Evolutionary conservation across 2,329 filamentous ascomycete species (phyloP), one percentile per base, ranked within the genome.

Genomic region (Fonsecaea nubica): DNA sequence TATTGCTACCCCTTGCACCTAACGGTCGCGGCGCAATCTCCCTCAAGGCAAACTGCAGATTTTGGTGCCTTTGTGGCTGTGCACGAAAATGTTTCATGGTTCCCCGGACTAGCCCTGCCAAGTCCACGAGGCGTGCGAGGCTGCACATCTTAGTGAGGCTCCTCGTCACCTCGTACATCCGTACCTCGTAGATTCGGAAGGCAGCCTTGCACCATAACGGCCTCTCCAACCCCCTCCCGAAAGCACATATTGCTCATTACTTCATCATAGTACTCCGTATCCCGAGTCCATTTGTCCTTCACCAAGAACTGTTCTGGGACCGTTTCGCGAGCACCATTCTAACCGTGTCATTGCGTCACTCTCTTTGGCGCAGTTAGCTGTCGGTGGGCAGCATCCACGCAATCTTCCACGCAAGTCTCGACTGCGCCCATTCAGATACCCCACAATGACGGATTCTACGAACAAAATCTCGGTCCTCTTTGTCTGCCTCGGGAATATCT

Each of bases 401-500:
- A 38, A 50, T 35, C 21, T 59, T 38, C 58, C 58, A 65, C 66
- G 63, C 59, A 68, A 50, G 32, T n/a, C n/a, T 32, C 18, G 54
- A 60, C 66, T 69, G 66, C 63, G 63, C 58, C 58, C 58, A 21
- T 62, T 33, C 9, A 50, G 15, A 42, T 18, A 64, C 38, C 42
- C 65, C 56, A 61, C 58, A 58, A 69, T 69, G 66, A 42, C 66
- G 33, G 62, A 69, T 32, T 63, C 66, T 15, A 53, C 66, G 35
- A 52, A 36, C 56, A 67, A 64, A 32, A 76, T 92, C 62, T 93
- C 90, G 2, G 90, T 98, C 42, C 87, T 98, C 60, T 98, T 98
- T 77, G 94, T 98, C 73, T 99, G 95, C 80, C 85, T 98, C 38
- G 95, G 95, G 77, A 99, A 99, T 80, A 98, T 98, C 75, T 99